Evolutionary conservation across 2,329 filamentous ascomycete genomes (phyloP).

Genomic region (Botrytis hyacinthi): DNA sequence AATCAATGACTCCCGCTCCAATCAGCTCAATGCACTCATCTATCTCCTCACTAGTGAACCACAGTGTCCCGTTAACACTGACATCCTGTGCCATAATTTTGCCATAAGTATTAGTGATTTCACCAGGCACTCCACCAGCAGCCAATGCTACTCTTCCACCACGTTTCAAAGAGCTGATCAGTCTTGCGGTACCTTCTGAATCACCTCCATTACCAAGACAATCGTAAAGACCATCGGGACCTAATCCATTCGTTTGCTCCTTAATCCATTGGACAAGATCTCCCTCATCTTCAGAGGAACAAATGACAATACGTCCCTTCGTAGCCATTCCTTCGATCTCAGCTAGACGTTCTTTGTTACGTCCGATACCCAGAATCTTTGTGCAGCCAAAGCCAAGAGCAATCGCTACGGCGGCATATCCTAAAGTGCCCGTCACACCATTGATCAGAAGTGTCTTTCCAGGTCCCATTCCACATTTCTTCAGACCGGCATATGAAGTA

Average conservation of each 20-base stretch:
- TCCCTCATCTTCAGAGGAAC: not conserved
- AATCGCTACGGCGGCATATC: not conserved
- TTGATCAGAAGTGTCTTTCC: not conserved
- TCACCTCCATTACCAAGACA: constrained; percentile 1
- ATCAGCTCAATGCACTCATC: not conserved
- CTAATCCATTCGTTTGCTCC: not conserved
- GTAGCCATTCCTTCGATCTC: not conserved
- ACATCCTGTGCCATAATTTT: not conserved
- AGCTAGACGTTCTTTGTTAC: not conserved
- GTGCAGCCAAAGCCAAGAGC: not conserved
- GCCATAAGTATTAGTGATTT: not conserved
- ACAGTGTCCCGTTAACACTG: not conserved
- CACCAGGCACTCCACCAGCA: not conserved
- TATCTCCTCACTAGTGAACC: not conserved
- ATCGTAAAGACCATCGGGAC: not conserved
- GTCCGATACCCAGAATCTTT: not conserved
- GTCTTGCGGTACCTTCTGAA: not conserved
- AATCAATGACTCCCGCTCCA: not conserved
- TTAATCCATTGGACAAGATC: not conserved
- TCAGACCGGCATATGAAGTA: not conserved
- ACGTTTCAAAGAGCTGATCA: not conserved
- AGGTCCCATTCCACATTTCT: not conserved
- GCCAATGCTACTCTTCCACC: not conserved
- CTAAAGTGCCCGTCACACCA: not conserved
- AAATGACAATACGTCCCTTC: not conserved